Conservation (phyloP, 2,329 filamentous ascomycete species). For the Aspergillus sergii region DNA sequence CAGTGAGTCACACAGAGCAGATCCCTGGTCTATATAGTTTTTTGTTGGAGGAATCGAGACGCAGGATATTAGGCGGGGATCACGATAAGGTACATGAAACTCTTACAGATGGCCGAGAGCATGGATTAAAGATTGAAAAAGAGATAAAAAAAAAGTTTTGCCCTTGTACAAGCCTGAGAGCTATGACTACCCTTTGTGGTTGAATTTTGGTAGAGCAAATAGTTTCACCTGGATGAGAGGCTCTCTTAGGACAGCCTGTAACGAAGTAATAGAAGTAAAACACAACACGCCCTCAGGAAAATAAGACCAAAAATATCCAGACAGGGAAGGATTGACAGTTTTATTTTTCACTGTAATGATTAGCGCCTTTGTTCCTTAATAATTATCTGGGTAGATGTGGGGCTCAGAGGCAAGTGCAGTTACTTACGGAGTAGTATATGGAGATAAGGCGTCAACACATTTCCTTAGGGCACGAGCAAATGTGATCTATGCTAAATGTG, state of each 20-base stretch:
- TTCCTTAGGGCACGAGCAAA: neutral
- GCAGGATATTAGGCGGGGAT: neutral
- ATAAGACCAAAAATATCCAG: neutral
- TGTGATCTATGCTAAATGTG: neutral
- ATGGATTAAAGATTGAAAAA: neutral
- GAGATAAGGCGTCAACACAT: neutral
- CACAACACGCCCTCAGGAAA: neutral
- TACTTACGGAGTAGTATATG: neutral
- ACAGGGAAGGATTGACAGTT: slow-evolving; percentile 9
- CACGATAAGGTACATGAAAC: neutral
- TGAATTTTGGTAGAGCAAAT: neutral
- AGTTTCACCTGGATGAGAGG: neutral
- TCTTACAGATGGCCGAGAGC: neutral
- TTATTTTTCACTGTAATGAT: slow-evolving; percentile 9
- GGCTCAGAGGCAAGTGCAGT: slow-evolving; percentile 7
- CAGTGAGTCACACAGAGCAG: neutral
- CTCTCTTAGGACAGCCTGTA: neutral
- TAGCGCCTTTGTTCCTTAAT: slow-evolving; percentile 11
- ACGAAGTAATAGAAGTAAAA: neutral
- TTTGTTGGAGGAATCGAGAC: too few species aligned
- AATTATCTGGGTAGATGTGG: slow-evolving; percentile 15
- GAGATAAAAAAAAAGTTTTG: neutral
- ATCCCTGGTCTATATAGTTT: neutral
- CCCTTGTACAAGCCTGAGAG: neutral
- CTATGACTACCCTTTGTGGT: neutral